Conservation (phyloP, 2,329 filamentous ascomycete species). For the Pseudogymnoascus verrucosus region DNA sequence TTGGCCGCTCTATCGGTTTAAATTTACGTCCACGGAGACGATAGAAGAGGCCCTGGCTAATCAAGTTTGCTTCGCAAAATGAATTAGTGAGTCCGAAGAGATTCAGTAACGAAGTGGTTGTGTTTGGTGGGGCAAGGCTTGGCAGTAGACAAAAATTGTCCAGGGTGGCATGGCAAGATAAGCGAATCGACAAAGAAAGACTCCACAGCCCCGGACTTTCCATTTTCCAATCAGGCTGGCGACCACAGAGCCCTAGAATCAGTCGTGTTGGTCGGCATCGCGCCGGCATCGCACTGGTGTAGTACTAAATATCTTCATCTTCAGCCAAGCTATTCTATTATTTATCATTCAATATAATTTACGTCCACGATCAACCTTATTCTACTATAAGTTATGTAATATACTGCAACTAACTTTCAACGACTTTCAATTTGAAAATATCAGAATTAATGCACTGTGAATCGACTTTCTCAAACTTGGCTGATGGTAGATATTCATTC, state of each 20-base stretch:
- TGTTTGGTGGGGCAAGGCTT: constrained; percentile 7
- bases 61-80: constrained; percentile 1
- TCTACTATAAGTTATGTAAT: neutral
- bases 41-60: neutral
- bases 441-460: neutral
- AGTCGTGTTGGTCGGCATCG: neutral
- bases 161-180: constrained; percentile 7
- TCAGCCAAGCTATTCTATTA: neutral
- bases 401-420: neutral
- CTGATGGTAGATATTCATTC: neutral
- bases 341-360: neutral
- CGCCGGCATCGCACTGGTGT: neutral
- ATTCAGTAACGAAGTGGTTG: constrained; percentile 2
- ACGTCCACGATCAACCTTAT: neutral
- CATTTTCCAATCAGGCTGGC: neutral
- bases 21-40: constrained; percentile 6
- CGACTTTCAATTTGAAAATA: neutral
- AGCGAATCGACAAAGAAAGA: neutral
- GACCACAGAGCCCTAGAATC: neutral
- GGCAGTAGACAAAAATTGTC: neutral
- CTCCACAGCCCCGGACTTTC: constrained; percentile 6
- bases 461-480: neutral
- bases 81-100: neutral
- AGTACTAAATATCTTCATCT: neutral
- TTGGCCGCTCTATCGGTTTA: constrained; percentile 23